phyloP scores from a whole-genome alignment of 2,329 filamentous ascomycete genomes.

The Cryphonectria radicalis region DNA sequence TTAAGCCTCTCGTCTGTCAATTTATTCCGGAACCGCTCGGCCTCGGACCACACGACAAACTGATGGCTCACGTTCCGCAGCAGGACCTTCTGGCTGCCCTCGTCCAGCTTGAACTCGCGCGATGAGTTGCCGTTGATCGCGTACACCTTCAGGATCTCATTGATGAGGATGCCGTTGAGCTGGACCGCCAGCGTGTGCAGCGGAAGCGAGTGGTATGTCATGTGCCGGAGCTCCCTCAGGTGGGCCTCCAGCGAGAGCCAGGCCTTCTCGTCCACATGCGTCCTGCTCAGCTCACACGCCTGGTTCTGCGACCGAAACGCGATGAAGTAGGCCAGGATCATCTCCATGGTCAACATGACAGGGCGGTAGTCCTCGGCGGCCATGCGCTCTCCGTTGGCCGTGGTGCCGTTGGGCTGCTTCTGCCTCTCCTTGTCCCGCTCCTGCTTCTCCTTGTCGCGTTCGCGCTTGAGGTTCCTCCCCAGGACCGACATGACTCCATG shows the following conservation, averaged over 20 bases:
- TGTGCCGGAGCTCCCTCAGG: constrained; percentile 45
- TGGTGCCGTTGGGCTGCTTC: constrained; percentile 22
- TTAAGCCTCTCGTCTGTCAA: constrained; percentile 38
- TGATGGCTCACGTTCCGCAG: constrained; percentile 35
- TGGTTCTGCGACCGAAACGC: constrained; percentile 56
- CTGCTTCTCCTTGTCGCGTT: constrained; percentile 47
- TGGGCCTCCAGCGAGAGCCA: constrained; percentile 54
- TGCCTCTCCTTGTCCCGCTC: constrained; percentile 55
- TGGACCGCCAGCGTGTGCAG: constrained; percentile 49
- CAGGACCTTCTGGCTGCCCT: constrained; percentile 36
- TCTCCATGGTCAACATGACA: constrained; percentile 48
- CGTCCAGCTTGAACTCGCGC: constrained; percentile 25
- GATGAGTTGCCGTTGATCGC: constrained; percentile 35
- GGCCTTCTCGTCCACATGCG: constrained; percentile 44
- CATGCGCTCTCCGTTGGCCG: constrained; percentile 26
- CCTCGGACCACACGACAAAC: constrained; percentile 39
- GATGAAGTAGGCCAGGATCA: constrained; percentile 57
- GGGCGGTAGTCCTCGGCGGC: constrained; percentile 22
- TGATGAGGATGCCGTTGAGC: constrained; percentile 49
- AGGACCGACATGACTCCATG: constrained; percentile 41
- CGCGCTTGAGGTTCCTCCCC: constrained; percentile 58
- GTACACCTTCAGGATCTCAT: constrained; percentile 49
- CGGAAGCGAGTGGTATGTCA: constrained; percentile 40
- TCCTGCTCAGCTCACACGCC: constrained; percentile 48
- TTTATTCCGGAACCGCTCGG: constrained; percentile 35